Base-by-base conservation (phyloP, 1,139 yeast species). In the Arxiozyma slooffiae region DNA sequence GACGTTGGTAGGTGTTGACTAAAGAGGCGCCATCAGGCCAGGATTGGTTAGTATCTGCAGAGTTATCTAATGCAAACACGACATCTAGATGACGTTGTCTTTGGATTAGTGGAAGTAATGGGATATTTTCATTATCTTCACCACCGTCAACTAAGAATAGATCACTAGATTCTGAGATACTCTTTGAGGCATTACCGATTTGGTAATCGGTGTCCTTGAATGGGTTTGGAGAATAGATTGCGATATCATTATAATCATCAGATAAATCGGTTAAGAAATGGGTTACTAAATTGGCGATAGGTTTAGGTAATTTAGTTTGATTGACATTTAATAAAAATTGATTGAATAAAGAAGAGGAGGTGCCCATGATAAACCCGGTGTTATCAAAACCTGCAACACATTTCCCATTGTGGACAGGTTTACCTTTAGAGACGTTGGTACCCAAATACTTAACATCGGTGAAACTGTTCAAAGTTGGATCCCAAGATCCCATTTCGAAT, bases 401-500 rank as follows among this genome's bases (percentile, higher is more conserved):
- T 36, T 53, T 48, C 41, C 67, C 71, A 23, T 59, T 45, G 41
- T 59, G 61, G 9, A 59, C 60, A 14, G 82, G 79, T 23, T 67
- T 57, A 48, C 95, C 96, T 56, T 79, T 73, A 22, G 71, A 63
- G 34, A 80, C 74, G n/a, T 75, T 67, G 1, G 94, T 77, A 40
- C 97, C 97, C 54, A 87, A 66, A 63, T 85, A 88, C 64, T 80
- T 78, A 24, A 81, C 71, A 53, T 82, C 81, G 23, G 82, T 73
- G 69, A 89, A 88, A 23, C 82, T 76, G 54, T 77, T 74, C 47
- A 87, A 67, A 0, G 85, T 74, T 39, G 88, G 85, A 64, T 89
- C 96, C 94, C 95, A 88, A 36, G 94, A 82, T 7, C 96, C 96
- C 67, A 88, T 66, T 69, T 89, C 96, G 60, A 71, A 86, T 1